phyloP scores from a whole-genome alignment of 139 green algal genomes.

The Tetraselmis striata region DNA sequence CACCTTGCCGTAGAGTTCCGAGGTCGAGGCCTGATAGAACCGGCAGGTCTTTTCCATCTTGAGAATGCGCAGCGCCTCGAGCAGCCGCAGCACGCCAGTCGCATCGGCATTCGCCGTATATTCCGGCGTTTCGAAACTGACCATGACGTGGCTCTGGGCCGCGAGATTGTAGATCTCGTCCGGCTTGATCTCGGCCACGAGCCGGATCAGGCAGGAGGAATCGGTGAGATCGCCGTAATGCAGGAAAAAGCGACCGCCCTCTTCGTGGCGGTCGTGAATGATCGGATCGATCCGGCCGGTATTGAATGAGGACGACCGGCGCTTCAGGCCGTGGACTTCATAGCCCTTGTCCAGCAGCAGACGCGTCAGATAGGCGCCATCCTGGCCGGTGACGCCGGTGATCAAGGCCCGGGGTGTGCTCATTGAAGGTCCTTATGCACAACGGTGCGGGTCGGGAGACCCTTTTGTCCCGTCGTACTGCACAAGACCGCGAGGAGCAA shows the following conservation, averaged over 20 bases:
- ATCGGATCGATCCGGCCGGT: constrained; percentile 55
- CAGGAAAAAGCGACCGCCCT: constrained; percentile 32
- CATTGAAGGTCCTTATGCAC: neutral
- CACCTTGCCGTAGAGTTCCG: constrained; percentile 69
- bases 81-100: constrained; percentile 39
- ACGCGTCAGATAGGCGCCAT: constrained; percentile 64
- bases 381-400: constrained; percentile 53
- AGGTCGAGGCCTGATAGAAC: constrained; percentile 76
- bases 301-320: constrained; percentile 50
- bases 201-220: constrained; percentile 24
- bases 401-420: constrained; percentile 19
- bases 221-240: constrained; percentile 66
- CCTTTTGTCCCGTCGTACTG: no score
- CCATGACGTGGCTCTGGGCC: constrained; percentile 61
- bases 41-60: constrained; percentile 32
- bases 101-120: constrained; percentile 68
- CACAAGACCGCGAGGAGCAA: no score
- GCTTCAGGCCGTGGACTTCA: constrained; percentile 62
- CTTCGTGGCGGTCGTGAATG: constrained; percentile 17
- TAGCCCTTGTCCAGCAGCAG: constrained; percentile 67
- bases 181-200: constrained; percentile 35
- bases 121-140: constrained; percentile 68
- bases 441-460: no score
- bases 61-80: constrained; percentile 52
- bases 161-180: constrained; percentile 78